Evolutionary conservation across 2,329 filamentous ascomycete genomes (phyloP).

Genomic region (Fusarium sp.): DNA sequence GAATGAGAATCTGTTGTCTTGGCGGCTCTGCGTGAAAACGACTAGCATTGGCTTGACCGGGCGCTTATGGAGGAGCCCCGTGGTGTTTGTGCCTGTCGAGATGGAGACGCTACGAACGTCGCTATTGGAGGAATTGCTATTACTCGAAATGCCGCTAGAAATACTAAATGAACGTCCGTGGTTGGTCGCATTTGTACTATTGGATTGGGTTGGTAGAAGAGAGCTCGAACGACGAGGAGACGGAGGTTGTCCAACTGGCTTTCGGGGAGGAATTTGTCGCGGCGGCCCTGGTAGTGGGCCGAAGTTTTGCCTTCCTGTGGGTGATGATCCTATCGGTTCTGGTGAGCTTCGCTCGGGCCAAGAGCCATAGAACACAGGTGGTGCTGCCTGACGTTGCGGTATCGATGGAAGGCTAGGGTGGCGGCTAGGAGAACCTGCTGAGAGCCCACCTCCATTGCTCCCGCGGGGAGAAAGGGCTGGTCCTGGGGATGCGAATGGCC

Average conservation of each 20-base stretch:
- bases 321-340: conserved; percentile 25
- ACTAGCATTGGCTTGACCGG: conserved; percentile 54
- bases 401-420: conserved; percentile 40
- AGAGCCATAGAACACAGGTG: conserved; percentile 18
- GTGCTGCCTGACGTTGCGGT: conserved; percentile 37
- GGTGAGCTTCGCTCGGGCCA: conserved; percentile 43
- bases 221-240: conserved; percentile 38
- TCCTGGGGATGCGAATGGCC: conserved; percentile 3
- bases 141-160: conserved; percentile 42
- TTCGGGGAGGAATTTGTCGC: conserved; percentile 27
- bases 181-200: conserved; percentile 14
- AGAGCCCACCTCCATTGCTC: conserved; percentile 10
- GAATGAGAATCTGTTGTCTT: conserved; percentile 45
- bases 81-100: conserved; percentile 47
- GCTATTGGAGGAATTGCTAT: conserved; percentile 48
- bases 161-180: conserved; percentile 43
- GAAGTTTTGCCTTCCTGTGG: conserved; percentile 29
- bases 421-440: conserved; percentile 17
- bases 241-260: conserved; percentile 37
- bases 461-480: conserved; percentile 9
- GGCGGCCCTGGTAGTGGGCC: conserved; percentile 21
- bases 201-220: conserved; percentile 17
- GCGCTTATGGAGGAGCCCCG: conserved; percentile 50
- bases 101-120: conserved; percentile 45
- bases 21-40: conserved; percentile 49